Evolutionary conservation across 108 stramenopile genomes (phyloP).

Genomic region (Skeletonema costatum): DNA sequence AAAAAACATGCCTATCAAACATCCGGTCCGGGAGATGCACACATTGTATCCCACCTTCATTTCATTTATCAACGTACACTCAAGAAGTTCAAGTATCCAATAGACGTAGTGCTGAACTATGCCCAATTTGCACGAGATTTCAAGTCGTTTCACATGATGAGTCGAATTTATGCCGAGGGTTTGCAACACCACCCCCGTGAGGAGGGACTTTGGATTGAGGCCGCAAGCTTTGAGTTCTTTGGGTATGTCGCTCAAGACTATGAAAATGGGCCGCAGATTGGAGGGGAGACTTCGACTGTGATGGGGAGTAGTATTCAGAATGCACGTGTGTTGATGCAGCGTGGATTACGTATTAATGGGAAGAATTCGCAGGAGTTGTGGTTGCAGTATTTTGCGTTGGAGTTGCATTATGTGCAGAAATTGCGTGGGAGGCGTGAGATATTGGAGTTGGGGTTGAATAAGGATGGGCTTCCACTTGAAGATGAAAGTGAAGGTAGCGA

Average conservation of each 20-base stretch:
- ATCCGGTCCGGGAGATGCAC: conserved; percentile 68
- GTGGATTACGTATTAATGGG: conserved; percentile 76
- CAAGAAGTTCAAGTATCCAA: conserved; percentile 73
- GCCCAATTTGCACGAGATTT: conserved; percentile 68
- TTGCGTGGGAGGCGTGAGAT: conserved; percentile 68
- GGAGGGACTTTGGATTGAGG: conserved; percentile 83
- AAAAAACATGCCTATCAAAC: conserved; percentile 40
- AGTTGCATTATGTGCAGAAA: conserved; percentile 84
- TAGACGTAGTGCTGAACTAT: conserved; percentile 68
- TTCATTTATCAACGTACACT: conserved; percentile 73
- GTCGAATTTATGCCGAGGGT: conserved; percentile 76
- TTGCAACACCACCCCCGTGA: conserved; percentile 80
- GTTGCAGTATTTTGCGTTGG: conserved; percentile 82
- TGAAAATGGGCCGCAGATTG: conserved; percentile 13
- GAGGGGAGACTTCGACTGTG: conserved; percentile 24
- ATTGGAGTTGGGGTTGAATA: conserved; percentile 36
- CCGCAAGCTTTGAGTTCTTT: conserved; percentile 87
- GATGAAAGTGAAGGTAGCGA: conserved; percentile 16
- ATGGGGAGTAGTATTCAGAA: conserved; percentile 59
- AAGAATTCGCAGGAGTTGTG: conserved; percentile 67
- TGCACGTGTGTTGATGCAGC: conserved; percentile 85
- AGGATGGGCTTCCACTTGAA: conserved; percentile 18
- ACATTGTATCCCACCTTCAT: conserved; percentile 83
- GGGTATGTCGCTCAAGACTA: conserved; percentile 34
- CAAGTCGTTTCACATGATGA: conserved; percentile 54